A percentile compares a stretch with the other conserved stretches of the same genome.
Conservation (phyloP, 2,329 filamentous ascomycete genomes). For the Trichoderma sp. region DNA sequence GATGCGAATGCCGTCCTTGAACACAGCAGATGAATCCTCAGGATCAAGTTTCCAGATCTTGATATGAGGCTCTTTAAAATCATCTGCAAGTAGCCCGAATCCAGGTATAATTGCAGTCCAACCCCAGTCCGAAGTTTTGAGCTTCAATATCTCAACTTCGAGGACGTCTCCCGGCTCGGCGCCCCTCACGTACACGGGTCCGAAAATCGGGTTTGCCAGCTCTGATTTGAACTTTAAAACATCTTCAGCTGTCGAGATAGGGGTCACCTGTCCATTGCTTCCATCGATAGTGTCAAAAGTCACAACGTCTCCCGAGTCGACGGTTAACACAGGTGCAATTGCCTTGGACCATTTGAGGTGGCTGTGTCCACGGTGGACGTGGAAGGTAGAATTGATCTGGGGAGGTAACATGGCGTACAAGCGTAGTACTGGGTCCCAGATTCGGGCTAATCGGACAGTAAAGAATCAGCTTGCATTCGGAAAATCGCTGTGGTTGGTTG, state of each 20-base stretch:
- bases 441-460: not conserved
- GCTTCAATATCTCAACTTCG: conserved; percentile 13
- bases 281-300: conserved; percentile 17
- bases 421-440: not conserved
- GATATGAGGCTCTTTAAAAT: not conserved
- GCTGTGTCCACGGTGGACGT: conserved; percentile 8
- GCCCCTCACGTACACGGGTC: conserved; percentile 6
- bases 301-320: conserved; percentile 8
- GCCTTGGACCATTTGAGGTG: conserved; percentile 19
- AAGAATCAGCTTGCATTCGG: not conserved
- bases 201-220: conserved; percentile 10
- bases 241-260: conserved; percentile 2
- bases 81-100: not conserved
- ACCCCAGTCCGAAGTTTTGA: conserved; percentile 5
- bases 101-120: conserved; percentile 20
- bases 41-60: conserved; percentile 16
- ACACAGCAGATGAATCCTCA: not conserved
- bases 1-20: conserved; percentile 17
- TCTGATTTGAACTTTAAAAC: conserved; percentile 1
- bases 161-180: conserved; percentile 13
- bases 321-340: conserved; percentile 8
- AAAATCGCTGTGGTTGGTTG: not conserved
- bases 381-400: conserved; percentile 2
- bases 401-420: not conserved
- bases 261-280: conserved; percentile 9